Base-by-base conservation (phyloP, 2,329 filamentous ascomycete species). In the Rachicladosporium sp. region DNA sequence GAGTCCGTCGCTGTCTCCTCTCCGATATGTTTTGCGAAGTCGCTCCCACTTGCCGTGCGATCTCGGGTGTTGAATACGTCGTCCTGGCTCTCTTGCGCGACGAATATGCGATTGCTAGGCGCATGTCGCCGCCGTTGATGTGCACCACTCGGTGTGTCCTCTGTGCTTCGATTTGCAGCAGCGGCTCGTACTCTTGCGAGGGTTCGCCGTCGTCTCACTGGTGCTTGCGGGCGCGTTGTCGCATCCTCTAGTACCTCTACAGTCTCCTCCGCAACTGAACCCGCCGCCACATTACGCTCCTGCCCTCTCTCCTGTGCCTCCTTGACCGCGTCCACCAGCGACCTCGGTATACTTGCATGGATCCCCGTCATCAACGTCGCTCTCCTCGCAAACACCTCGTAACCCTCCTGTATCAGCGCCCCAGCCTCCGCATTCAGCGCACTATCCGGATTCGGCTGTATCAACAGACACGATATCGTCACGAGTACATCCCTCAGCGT, bases 391-490 rank as follows among this genome's bases (percentile, higher is more conserved):
- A 75, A 80, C 0, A 64, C 65, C 4, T 68, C 66, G 55, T 72
- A 80, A 47, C 77, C 70, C 41, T 76, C 73, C 44, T 74, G 71
- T 5, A 74, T 62, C 43, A 79, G 52, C 27, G 68, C 67, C 2
- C 76, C 75, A 9, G 76, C 74, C 15, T 71, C 68, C 7, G 73
- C 70, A 47, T 80, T 80, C 45, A 80, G 58, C 6, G 76, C 75
- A 41, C 73, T 78, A 45, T 76, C 75, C 0, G 75, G 74, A 49
- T 79, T 79, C 1, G 76, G 76, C 39, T 77, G 70, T 39, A 80
- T 76, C 21, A 80, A 59, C 15, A 80, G 60, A 57, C 76, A 79
- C 2, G 67, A 71, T 41, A 80, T 78, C 0, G 74, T 73, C 13
- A 69, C 57, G 11, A 79, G 57, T 3, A 79, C 73, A 59, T 79